These are phyloP conservation scores for Boletus insuetus DNA, from an alignment of 768 basidiomycete species.

Conservation along the genomic window DNA sequence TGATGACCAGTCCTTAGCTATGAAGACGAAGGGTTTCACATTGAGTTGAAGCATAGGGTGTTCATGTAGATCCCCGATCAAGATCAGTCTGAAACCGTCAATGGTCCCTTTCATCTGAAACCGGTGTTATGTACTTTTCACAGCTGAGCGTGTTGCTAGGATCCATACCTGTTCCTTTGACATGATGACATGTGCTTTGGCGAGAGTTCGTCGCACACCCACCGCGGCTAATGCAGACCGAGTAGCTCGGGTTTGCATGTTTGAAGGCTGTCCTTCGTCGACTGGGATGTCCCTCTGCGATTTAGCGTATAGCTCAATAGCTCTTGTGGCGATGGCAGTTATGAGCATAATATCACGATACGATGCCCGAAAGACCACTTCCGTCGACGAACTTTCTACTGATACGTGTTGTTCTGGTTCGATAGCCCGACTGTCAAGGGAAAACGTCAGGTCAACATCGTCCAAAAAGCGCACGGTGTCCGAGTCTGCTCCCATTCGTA, in stretches of 20 bases:
- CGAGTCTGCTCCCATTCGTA: slow-evolving; percentile 76
- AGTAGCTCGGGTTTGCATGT: background rate
- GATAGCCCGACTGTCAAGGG: slow-evolving; percentile 78
- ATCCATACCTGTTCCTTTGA: slow-evolving; percentile 77
- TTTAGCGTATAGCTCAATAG: slow-evolving; percentile 66
- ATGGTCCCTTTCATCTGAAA: slow-evolving; percentile 76
- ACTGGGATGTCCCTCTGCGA: slow-evolving; percentile 32
- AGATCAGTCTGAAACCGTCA: slow-evolving; percentile 88
- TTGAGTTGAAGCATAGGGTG: slow-evolving; percentile 90
- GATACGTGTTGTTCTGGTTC: slow-evolving; percentile 72
- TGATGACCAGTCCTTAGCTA: slow-evolving; percentile 91
- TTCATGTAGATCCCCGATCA: slow-evolving; percentile 94
- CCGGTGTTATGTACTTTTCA: background rate
- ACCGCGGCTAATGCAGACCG: slow-evolving; percentile 3
- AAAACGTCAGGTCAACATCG: slow-evolving; percentile 83
- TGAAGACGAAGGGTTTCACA: slow-evolving; percentile 78
- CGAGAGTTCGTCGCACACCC: slow-evolving; percentile 17
- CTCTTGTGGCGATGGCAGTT: slow-evolving; percentile 80
- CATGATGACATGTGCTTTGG: slow-evolving; percentile 48
- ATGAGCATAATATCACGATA: slow-evolving; percentile 93
- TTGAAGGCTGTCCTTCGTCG: slow-evolving; percentile 7
- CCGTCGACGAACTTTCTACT: slow-evolving; percentile 78
- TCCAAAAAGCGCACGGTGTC: slow-evolving; percentile 93
- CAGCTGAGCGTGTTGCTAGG: background rate
- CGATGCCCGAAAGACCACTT: slow-evolving; percentile 91